Conservation (phyloP, 1,284 basidiomycete genomes). For the Boletus albobrunnescens region DNA sequence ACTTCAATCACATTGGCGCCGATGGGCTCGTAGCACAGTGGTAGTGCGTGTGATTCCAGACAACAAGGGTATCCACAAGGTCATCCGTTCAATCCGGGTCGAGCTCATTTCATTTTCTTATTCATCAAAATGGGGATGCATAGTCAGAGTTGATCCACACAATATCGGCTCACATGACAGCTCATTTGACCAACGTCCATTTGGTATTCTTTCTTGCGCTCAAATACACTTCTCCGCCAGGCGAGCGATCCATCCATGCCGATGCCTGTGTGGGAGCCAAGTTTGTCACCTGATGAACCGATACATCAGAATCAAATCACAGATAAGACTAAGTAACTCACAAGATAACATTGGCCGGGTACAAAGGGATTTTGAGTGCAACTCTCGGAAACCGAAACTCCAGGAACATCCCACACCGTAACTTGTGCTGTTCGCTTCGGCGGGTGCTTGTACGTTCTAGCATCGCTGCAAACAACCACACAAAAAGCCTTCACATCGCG, state of each 20-base stretch:
- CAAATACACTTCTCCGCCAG: constrained; percentile 30
- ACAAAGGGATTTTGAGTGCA: constrained; percentile 52
- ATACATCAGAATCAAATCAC: constrained; percentile 1
- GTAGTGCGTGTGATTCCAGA: constrained; percentile 39
- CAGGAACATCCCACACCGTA: constrained; percentile 80
- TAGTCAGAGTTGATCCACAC: no score
- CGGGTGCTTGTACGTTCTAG: constrained; percentile 47
- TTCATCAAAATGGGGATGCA: no score
- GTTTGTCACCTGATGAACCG: constrained; percentile 27
- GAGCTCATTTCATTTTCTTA: constrained; percentile 40
- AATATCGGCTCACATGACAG: neutral
- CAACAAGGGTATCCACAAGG: constrained; percentile 40
- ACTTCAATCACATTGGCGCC: neutral
- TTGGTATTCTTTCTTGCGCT: constrained; percentile 30
- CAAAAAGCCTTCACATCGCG: constrained; percentile 80
- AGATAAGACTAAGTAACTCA: constrained; percentile 28
- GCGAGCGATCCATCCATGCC: constrained; percentile 29
- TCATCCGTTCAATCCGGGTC: constrained; percentile 56
- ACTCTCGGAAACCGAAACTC: constrained; percentile 49
- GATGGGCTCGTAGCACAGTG: constrained; percentile 35
- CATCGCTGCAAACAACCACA: constrained; percentile 74
- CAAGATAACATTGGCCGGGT: constrained; percentile 69
- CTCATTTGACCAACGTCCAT: constrained; percentile 26
- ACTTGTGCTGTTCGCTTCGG: constrained; percentile 65
- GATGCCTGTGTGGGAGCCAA: constrained; percentile 28